These are phyloP conservation scores for Agastache rugosa DNA, from an alignment of 257 asterid species.

Conservation along the genomic window DNA sequence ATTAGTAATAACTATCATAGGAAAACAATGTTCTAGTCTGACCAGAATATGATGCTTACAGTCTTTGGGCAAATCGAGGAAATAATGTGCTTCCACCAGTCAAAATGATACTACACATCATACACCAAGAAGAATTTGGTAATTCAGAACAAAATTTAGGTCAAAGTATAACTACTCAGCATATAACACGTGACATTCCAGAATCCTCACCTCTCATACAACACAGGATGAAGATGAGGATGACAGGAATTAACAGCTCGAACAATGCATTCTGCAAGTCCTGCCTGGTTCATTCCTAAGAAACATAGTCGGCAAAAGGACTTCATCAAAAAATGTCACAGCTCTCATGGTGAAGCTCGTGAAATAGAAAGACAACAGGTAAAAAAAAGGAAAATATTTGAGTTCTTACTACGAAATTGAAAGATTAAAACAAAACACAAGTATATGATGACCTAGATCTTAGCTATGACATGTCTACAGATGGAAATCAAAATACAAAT, in stretches of 20 bases:
- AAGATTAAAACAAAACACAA: conserved; percentile 12
- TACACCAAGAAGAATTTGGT: conserved; percentile 28
- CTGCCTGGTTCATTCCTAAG: conserved; percentile 96
- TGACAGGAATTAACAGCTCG: conserved; percentile 90
- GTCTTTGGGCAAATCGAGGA: conserved; percentile 90
- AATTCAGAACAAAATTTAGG: conserved; percentile 31
- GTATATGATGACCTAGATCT: background rate
- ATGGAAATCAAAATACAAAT: conserved; percentile 20
- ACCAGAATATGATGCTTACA: conserved; percentile 59
- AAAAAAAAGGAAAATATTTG: background rate
- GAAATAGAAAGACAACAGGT: background rate
- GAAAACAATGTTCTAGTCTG: background rate
- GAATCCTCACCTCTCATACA: conserved; percentile 76
- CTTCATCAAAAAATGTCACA: background rate
- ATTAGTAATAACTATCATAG: conserved; percentile 8
- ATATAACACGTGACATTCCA: conserved; percentile 12
- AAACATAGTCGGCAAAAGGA: conserved; percentile 32
- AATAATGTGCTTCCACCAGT: conserved; percentile 95
- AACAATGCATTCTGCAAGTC: conserved; percentile 91
- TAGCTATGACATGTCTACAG: conserved; percentile 2
- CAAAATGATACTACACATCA: conserved; percentile 72
- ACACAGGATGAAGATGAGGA: conserved; percentile 91
- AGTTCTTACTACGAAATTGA: background rate
- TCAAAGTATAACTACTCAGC: conserved; percentile 22
- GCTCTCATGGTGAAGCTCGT: conserved; percentile 10